Conservation (phyloP, 1,284 basidiomycete genomes). For the Fomitopsis schrenkii region DNA sequence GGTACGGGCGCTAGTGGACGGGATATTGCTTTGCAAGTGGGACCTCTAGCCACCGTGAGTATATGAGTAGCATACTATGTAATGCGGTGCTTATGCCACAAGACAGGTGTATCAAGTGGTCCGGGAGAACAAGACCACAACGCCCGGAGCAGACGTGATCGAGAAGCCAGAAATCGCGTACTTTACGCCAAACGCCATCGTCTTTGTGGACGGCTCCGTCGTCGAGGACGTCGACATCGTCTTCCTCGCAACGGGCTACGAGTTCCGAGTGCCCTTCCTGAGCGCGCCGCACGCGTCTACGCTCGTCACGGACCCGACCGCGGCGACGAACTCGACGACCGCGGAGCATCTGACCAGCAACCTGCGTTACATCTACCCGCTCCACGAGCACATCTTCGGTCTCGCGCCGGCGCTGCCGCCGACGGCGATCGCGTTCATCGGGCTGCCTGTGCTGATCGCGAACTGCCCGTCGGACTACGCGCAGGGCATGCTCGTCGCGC, state of each 20-base stretch:
- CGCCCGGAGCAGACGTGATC: slow-evolving; percentile 27
- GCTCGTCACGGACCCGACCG: slow-evolving; percentile 16
- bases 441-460: slow-evolving; percentile 40
- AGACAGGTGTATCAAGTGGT: slow-evolving; percentile 42
- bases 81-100: background rate
- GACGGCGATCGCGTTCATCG: slow-evolving; percentile 51
- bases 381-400: slow-evolving; percentile 50
- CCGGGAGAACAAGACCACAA: slow-evolving; percentile 18
- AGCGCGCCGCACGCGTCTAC: slow-evolving; percentile 26
- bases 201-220: slow-evolving; percentile 43
- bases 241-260: slow-evolving; percentile 53
- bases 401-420: slow-evolving; percentile 41
- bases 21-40: slow-evolving; percentile 43
- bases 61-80: background rate
- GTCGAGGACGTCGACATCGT: slow-evolving; percentile 40
- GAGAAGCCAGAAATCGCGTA: slow-evolving; percentile 43
- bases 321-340: slow-evolving; percentile 22
- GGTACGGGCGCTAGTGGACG: slow-evolving; percentile 48
- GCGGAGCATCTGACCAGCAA: slow-evolving; percentile 39
- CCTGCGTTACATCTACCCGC: slow-evolving; percentile 49
- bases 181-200: slow-evolving; percentile 40
- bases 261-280: slow-evolving; percentile 49
- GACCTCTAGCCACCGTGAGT: slow-evolving; percentile 36
- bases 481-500: slow-evolving; percentile 43
- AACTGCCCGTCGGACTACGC: slow-evolving; percentile 50